Base-by-base conservation (phyloP, 2,329 filamentous ascomycete genomes). In the Dryadomyces quercus-mongolicae region DNA sequence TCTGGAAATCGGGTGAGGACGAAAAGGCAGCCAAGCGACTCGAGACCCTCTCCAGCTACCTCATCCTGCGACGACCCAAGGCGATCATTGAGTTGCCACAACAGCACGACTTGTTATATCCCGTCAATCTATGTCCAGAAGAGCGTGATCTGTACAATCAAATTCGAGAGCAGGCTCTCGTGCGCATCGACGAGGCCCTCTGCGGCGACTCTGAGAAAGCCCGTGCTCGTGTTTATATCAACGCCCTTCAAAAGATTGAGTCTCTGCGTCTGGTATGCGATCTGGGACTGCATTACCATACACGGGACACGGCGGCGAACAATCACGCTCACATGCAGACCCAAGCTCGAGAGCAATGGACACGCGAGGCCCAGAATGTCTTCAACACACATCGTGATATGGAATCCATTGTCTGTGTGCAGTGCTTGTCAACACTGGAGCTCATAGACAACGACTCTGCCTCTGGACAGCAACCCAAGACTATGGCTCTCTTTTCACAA, bases 241-340 rank as follows among this genome's bases (percentile, higher is more conserved):
- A 73, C 46, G 68, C 70, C 1, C 57, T 77, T 1, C 69, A 74
- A 55, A 65, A 68, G 45, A 73, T 78, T 34, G 70, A 77, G 31
- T 62, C 65, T 0, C 60, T 77, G 54, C 63, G 74, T 1, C 61
- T 74, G 16, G 62, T 76, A 3, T 77, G 75, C 40, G 71, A 76
- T 47, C 60, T 76, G 0, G 74, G 75, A 0, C 51, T 71, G 0
- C 60, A 66, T n/a, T 74, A 74, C 31, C 60, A 63, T 3, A 53
- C 54, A 4, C 61, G 68, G n/a, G 16, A 45, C 3, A 40, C 49
- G 15, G 36, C 8, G 4, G 5, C 13, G 9, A 44, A n/a, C 15
- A 31, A 16, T 4, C 25, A 8, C 8, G 25, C n/a, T n/a, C 25
- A 31, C 25, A 31, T 8, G 25, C 25, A 31, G 4, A 3, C 31